These are phyloP conservation scores for Panicum virgatum DNA, from an alignment of 202 grass and related monocot species.

Conservation along the genomic window DNA sequence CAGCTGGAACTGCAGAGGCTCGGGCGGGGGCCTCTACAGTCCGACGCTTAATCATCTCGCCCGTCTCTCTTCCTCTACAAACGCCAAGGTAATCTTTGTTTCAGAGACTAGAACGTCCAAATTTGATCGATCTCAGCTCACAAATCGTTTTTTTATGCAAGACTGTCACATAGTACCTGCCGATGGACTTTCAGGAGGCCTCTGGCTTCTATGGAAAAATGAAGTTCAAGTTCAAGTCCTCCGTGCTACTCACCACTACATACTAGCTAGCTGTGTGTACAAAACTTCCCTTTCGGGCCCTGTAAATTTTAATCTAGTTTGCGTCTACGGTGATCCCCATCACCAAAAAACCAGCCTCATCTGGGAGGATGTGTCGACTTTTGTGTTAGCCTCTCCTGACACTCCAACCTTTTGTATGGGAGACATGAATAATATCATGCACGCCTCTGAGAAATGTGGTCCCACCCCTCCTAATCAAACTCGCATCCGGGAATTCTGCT, in stretches of 20 bases:
- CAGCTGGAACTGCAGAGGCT: too few relatives aligned
- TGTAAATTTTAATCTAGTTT: neutral
- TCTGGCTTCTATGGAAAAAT: too few relatives aligned
- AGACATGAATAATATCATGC: neutral
- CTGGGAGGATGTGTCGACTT: neutral
- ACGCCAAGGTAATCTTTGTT: too few relatives aligned
- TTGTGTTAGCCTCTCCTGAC: neutral
- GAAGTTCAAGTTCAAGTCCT: too few relatives aligned
- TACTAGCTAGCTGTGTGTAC: neutral
- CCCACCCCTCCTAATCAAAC: fast-evolving
- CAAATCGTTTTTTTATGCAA: too few relatives aligned
- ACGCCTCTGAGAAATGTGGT: neutral
- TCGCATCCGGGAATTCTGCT: neutral
- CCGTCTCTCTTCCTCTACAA: too few relatives aligned
- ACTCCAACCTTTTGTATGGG: neutral
- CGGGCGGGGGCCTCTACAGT: too few relatives aligned
- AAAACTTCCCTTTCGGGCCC: fast-evolving
- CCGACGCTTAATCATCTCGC: too few relatives aligned
- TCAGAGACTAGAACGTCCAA: too few relatives aligned
- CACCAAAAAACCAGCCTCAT: neutral
- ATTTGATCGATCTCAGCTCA: too few relatives aligned
- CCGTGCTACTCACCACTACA: neutral
- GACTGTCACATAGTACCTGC: too few relatives aligned
- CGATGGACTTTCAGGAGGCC: too few relatives aligned
- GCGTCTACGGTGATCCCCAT: neutral